Conservation (phyloP, 1,284 basidiomycete species). For the Tilletia caries region DNA sequence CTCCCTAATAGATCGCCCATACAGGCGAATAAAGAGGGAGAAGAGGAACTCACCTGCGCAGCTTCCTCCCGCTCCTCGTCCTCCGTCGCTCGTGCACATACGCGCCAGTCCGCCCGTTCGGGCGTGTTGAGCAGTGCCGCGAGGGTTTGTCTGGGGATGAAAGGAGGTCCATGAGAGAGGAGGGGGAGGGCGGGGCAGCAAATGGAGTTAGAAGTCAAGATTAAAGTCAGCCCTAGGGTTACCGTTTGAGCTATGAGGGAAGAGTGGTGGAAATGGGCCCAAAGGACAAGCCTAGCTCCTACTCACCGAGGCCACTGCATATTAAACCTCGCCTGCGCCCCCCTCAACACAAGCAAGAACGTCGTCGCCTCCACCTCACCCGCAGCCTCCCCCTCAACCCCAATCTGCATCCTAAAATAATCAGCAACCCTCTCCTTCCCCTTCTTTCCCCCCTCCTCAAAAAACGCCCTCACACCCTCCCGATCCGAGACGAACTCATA, state of each 20-base stretch:
- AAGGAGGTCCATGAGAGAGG: slow-evolving; percentile 23
- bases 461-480: neutral
- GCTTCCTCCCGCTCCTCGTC: slow-evolving; percentile 26
- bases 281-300: neutral
- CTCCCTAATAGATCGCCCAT: too few species aligned
- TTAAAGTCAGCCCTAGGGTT: neutral
- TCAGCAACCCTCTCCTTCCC: neutral
- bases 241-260: too few species aligned
- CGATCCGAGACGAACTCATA: slow-evolving; percentile 22
- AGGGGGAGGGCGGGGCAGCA: neutral
- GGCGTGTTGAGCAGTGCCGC: slow-evolving; percentile 30
- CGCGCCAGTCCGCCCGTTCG: slow-evolving; percentile 43
- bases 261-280: neutral
- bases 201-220: neutral
- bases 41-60: neutral
- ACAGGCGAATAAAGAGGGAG: too few species aligned
- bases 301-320: slow-evolving; percentile 24
- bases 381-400: neutral
- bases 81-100: slow-evolving; percentile 21
- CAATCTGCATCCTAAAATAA: slow-evolving; percentile 8
- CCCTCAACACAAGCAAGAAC: slow-evolving; percentile 21
- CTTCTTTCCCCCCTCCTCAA: neutral
- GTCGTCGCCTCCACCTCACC: neutral
- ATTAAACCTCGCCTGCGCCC: slow-evolving; percentile 20
- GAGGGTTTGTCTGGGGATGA: slow-evolving; percentile 30